Evolutionary conservation across 352 stramenopile genomes (phyloP), one percentile per base, ranked within the genome.

Genomic region (Globisporangium spiculum): DNA sequence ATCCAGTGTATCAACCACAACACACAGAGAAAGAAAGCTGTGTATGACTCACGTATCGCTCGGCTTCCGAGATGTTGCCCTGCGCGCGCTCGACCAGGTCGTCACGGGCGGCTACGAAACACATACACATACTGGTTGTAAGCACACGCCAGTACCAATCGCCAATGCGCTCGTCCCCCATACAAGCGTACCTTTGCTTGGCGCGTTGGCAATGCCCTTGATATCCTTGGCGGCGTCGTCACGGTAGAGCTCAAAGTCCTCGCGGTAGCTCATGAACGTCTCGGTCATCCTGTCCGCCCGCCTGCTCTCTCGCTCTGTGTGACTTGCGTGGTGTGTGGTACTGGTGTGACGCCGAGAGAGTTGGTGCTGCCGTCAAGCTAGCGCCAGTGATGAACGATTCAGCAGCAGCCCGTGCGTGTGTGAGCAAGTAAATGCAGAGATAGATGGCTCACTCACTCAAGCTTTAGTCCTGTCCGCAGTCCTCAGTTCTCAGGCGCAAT

Each of bases 221-320:
- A 93, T 91, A 70, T 92, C 84, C 57, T 78, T 61, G 71, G 86
- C 84, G 27, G 84, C 86, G 58, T 93, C 86, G 54, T 93, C 86
- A 64, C 86, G 84, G 67, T 84, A 93, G 68, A 92, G 86, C 65
- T 93, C 83, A 76, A 93, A 93, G 79, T 93, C 84, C 68, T 93
- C 86, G 64, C 85, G 88, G 75, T 93, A 93, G 69, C 76, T 81
- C 70, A 90, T 74, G 71, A 93, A 93, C 56, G 80, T 73, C 63
- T 93, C 86, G 63, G 84, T 93, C 86, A 93, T 93, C 22, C 27
- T 36, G 12, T 12, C 52, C 41, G 16, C 41, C 14, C 16, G 20
- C 48, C 20, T 26, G 20, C n/a, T 55, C 48, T 55, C 48, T 46
- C 26, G 41, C 26, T 41, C 6, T 22, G 24, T 60, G 16, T 36